A percentile compares a stretch with the other conserved stretches of the same genome.
Conservation (phyloP, 805 yeast genomes). For the Yamadazyma akitaensis region DNA sequence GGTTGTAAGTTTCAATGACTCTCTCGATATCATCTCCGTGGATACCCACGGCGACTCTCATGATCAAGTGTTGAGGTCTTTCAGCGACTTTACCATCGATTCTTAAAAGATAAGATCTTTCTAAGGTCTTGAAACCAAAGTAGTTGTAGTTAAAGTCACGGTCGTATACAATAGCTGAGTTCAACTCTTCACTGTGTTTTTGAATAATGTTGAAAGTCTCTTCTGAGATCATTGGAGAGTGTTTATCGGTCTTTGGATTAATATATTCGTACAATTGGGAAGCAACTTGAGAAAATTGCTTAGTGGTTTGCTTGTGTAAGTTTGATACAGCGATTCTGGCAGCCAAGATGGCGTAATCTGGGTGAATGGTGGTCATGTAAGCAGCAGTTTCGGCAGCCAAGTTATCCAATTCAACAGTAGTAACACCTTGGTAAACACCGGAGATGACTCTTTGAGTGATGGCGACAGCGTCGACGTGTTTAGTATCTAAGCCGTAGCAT, state of each 20-base stretch:
- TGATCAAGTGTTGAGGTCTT: slow-evolving; percentile 58
- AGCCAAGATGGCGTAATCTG: slow-evolving; percentile 94
- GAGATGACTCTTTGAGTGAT: slow-evolving; percentile 94
- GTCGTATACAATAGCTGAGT: slow-evolving; percentile 44
- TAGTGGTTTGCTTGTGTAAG: slow-evolving; percentile 90
- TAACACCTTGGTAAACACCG: slow-evolving; percentile 97
- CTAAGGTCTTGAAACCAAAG: slow-evolving; percentile 61
- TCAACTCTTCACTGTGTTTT: slow-evolving; percentile 39
- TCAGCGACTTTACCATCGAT: slow-evolving; percentile 56
- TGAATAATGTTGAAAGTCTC: slow-evolving; percentile 39
- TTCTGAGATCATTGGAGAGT: slow-evolving; percentile 43
- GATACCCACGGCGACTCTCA: slow-evolving; percentile 62
- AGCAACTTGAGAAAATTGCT: slow-evolving; percentile 76
- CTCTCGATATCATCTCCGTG: slow-evolving; percentile 52
- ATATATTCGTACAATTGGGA: slow-evolving; percentile 70
- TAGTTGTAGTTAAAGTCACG: slow-evolving; percentile 55
- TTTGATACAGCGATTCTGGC: slow-evolving; percentile 95
- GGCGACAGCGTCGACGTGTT: slow-evolving; percentile 91
- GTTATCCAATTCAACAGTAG: slow-evolving; percentile 70
- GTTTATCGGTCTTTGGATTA: slow-evolving; percentile 74
- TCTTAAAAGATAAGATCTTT: slow-evolving; percentile 54
- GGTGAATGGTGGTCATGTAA: slow-evolving; percentile 94
- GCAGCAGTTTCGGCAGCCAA: slow-evolving; percentile 96
- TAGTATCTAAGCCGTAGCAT: slow-evolving; percentile 89
- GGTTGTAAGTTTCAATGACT: slow-evolving; percentile 54